Base-by-base conservation (phyloP, 345 rosid genomes). In the Lepidium sativum region DNA sequence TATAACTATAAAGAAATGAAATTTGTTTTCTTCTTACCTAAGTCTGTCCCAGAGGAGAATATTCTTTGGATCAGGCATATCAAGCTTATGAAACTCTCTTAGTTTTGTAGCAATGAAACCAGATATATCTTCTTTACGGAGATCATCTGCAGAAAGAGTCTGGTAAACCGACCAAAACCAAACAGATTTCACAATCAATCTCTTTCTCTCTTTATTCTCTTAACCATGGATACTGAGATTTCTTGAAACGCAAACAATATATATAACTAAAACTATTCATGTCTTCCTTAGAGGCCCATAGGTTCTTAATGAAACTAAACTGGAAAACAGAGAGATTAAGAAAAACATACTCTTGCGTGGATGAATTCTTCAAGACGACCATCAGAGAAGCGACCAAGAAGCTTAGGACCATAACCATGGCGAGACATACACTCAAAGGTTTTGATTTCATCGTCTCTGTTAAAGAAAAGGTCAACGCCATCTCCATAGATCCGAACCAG, bases 311-410 rank as follows among this genome's bases (percentile, higher is more conserved):
- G n/a, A n/a, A n/a, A n/a, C n/a, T n/a, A n/a, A n/a, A n/a, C n/a
- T n/a, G n/a, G n/a, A 18, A 6, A 25, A 25, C 1, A 27, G 11
- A 27, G 6, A 23, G 1, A 40, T n/a, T 6, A 54, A 54, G 38
- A 45, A 66, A 27, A 12, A 48, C 69, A 15, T 83, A 91, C 99
- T 82, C 89, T 81, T 7, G 96, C 97, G 68, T 86, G 92, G 40
- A 95, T 86, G 69, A 88, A 95, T 72, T 95, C 96, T 78, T 95
- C 97, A 49, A 95, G 81, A 35, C 99, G 82, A 52, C 99, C 99
- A 58, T 80, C 83, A 0, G 78, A 2, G 53, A 95, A 91, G 5
- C 95, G 83, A 15, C 96, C 91, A 29, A 95, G 97, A 69, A 95
- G 90, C 72, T 82, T 79, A 5, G 99, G 99, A 2, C 99, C 99